These are phyloP conservation scores for Leccinum broughii DNA, from an alignment of 768 basidiomycete genomes.

Conservation along the genomic window DNA sequence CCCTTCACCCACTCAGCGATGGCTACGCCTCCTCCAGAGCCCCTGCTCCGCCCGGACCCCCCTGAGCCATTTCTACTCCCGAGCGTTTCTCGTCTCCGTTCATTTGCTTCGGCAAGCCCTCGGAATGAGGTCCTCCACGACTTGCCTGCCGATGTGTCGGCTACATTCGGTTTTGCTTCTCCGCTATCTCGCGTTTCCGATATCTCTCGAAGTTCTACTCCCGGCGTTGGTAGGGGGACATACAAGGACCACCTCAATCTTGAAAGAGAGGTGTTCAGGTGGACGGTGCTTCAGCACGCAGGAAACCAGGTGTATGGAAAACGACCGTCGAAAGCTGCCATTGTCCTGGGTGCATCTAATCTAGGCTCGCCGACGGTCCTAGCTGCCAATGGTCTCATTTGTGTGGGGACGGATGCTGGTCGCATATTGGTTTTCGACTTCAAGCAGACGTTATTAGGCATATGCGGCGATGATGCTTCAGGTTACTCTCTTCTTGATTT, in stretches of 20 bases:
- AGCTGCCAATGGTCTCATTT: slow-evolving; percentile 84
- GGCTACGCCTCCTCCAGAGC: slow-evolving; percentile 38
- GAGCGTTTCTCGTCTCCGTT: slow-evolving; percentile 78
- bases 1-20: slow-evolving; percentile 36
- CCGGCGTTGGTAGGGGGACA: slow-evolving; percentile 35
- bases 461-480: slow-evolving; percentile 70
- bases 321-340: slow-evolving; percentile 57
- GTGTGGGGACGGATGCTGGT: slow-evolving; percentile 83
- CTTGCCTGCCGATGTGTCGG: slow-evolving; percentile 44
- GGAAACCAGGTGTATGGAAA: slow-evolving; percentile 55
- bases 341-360: slow-evolving; percentile 57
- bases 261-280: slow-evolving; percentile 67
- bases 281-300: slow-evolving; percentile 67
- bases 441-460: slow-evolving; percentile 75
- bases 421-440: slow-evolving; percentile 86
- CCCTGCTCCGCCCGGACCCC: slow-evolving; percentile 1
- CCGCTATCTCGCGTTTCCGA: slow-evolving; percentile 68
- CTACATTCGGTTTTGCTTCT: slow-evolving; percentile 48
- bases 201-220: slow-evolving; percentile 67
- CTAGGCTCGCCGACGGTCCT: slow-evolving; percentile 76
- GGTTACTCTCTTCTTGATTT: slow-evolving; percentile 44
- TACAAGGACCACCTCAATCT: slow-evolving; percentile 21
- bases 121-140: slow-evolving; percentile 44
- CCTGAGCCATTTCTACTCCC: slow-evolving; percentile 68
- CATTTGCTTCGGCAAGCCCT: slow-evolving; percentile 53